Evolutionary conservation across 225 moss, liverwort and hornwort species (phyloP).

Genomic region (Marchantia polymorpha): DNA sequence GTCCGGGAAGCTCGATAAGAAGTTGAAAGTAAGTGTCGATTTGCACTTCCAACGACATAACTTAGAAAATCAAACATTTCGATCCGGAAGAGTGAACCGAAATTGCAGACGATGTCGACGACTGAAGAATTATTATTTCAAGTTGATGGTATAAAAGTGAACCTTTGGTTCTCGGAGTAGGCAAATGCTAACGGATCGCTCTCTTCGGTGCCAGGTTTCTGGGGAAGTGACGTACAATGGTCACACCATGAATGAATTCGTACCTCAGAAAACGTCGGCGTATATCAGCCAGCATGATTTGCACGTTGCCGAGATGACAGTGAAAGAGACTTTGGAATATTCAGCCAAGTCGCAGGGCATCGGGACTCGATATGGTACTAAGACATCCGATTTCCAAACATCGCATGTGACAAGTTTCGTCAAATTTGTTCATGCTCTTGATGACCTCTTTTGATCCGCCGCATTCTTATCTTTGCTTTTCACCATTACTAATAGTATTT

Average conservation of each 20-base stretch:
- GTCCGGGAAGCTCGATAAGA: slow-evolving; percentile 28
- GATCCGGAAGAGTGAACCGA: too few species aligned
- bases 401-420: too few species aligned
- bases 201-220: slow-evolving; percentile 21
- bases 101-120: too few species aligned
- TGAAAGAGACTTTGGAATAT: slow-evolving; percentile 73
- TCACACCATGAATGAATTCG: slow-evolving; percentile 59
- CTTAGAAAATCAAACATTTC: too few species aligned
- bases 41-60: too few species aligned
- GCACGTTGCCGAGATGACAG: slow-evolving; percentile 77
- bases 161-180: too few species aligned
- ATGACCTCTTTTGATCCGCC: too few species aligned
- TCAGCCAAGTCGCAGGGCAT: slow-evolving; percentile 83
- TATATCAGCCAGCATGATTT: slow-evolving; percentile 87
- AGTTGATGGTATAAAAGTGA: not conserved
- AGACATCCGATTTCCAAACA: not conserved
- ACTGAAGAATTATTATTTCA: too few species aligned
- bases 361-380: slow-evolving; percentile 60
- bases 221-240: slow-evolving; percentile 81
- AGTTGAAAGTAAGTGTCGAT: slow-evolving; percentile 21
- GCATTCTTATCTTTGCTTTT: too few species aligned
- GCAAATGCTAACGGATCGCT: not conserved
- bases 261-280: slow-evolving; percentile 67
- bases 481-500: too few species aligned
- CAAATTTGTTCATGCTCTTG: not conserved